Evolutionary conservation across 306 rosid species (phyloP).

Genomic region (Datisca glomerata): DNA sequence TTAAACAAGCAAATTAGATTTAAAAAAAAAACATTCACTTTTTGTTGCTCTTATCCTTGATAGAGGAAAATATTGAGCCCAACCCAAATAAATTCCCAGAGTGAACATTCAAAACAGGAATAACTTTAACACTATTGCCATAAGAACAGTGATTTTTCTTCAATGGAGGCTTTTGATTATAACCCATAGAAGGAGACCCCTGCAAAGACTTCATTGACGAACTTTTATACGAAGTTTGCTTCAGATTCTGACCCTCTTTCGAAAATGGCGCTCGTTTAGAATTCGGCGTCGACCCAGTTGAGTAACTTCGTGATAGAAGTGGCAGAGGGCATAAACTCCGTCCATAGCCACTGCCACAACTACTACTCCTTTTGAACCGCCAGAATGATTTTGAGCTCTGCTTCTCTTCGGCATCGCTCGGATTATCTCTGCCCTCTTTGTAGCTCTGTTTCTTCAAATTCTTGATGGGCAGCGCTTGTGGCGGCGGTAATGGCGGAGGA

Average conservation of each 20-base stretch:
- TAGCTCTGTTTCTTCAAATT: conserved; percentile 22
- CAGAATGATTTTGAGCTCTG: conserved; percentile 55
- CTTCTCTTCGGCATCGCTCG: conserved; percentile 34
- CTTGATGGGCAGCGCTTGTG: no score
- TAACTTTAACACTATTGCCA: conserved; percentile 35
- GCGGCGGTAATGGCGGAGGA: conserved; percentile 26
- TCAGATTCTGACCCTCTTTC: conserved; percentile 29
- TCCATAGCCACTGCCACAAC: conserved; percentile 80
- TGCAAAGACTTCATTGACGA: conserved; percentile 20
- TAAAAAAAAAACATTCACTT: conserved; percentile 18
- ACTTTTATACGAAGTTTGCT: conserved; percentile 33
- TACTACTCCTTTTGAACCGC: conserved; percentile 80
- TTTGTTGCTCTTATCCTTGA: conserved; percentile 51
- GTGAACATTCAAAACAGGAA: conserved; percentile 64
- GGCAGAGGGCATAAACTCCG: conserved; percentile 74
- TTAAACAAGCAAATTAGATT: neutral
- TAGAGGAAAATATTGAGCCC: conserved; percentile 63
- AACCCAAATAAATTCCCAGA: conserved; percentile 53
- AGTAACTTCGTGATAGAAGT: conserved; percentile 69
- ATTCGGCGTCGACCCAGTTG: conserved; percentile 61
- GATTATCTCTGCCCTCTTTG: conserved; percentile 19
- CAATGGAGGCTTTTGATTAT: conserved; percentile 63
- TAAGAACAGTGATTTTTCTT: conserved; percentile 47
- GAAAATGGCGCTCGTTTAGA: conserved; percentile 30
- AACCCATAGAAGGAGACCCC: conserved; percentile 17